These are phyloP conservation scores for Paramecium caudatum DNA, from an alignment of 73 alveolate species.

Conservation along the genomic window DNA sequence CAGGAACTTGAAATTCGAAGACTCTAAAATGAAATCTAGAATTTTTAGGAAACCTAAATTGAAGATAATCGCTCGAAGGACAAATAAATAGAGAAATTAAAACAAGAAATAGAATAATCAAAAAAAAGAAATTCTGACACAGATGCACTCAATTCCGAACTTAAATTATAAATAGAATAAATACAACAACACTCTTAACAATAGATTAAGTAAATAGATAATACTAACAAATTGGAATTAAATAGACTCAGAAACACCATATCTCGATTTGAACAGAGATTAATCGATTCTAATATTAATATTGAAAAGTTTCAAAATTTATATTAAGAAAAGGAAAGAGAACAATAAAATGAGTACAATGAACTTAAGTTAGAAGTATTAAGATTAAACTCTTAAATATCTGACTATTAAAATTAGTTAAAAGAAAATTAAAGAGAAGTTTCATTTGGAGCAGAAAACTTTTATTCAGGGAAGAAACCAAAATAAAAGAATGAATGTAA, in stretches of 20 bases:
- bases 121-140: not conserved
- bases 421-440: not conserved
- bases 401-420: not conserved
- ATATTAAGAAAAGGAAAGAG: not conserved
- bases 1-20: conserved; percentile 42
- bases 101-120: not conserved
- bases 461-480: not conserved
- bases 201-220: not conserved
- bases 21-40: not conserved
- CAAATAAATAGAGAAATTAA: conserved; percentile 8
- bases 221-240: not conserved
- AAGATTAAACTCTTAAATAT: not conserved
- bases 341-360: not conserved
- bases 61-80: conserved; percentile 32
- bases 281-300: not conserved
- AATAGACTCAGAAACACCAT: not conserved
- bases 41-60: not conserved
- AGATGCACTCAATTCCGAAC: not conserved
- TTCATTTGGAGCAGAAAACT: not conserved
- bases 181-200: not conserved
- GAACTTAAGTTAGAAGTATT: not conserved
- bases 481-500: not conserved
- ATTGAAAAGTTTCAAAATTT: conserved; percentile 12
- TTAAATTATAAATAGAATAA: conserved; percentile 4
- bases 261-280: conserved; percentile 30